These are phyloP conservation scores for Lactifluus volemus DNA, from an alignment of 768 basidiomycete genomes.

Conservation along the genomic window DNA sequence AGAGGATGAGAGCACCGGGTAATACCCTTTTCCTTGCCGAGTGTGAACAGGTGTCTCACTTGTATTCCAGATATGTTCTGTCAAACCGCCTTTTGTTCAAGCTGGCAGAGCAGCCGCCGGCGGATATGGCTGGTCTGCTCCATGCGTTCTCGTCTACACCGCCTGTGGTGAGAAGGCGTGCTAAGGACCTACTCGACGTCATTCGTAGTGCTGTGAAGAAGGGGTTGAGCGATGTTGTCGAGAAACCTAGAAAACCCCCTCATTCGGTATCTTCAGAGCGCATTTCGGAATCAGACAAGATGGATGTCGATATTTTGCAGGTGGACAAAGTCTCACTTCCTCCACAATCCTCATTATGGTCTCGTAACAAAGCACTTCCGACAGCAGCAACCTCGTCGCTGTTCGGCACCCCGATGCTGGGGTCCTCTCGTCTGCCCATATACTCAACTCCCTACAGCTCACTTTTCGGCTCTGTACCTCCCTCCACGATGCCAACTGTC, in stretches of 20 bases:
- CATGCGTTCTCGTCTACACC: conserved; percentile 52
- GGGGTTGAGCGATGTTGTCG: conserved; percentile 5
- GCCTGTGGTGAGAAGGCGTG: conserved; percentile 51
- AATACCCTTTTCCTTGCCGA: conserved; percentile 20
- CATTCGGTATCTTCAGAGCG: not conserved
- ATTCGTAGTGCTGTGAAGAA: conserved; percentile 43
- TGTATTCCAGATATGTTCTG: conserved; percentile 51
- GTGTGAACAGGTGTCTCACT: not conserved
- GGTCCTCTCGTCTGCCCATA: not conserved
- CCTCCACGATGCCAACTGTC: not conserved
- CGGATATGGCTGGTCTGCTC: conserved; percentile 53
- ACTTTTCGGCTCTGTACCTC: conserved; percentile 30
- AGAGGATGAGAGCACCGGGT: conserved; percentile 84
- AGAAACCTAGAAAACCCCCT: not conserved
- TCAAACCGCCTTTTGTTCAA: conserved; percentile 68
- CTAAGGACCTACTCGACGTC: conserved; percentile 56
- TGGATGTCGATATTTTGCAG: conserved; percentile 1
- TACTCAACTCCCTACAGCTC: conserved; percentile 32
- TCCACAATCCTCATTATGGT: conserved; percentile 3
- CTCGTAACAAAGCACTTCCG: not conserved
- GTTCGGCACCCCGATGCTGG: conserved; percentile 13
- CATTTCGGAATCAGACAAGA: not conserved
- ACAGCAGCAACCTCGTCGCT: conserved; percentile 17
- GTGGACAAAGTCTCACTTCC: not conserved
- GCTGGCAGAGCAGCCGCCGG: conserved; percentile 62